Conservation (phyloP, 2,329 filamentous ascomycete species). For the Venturia carpophila region DNA sequence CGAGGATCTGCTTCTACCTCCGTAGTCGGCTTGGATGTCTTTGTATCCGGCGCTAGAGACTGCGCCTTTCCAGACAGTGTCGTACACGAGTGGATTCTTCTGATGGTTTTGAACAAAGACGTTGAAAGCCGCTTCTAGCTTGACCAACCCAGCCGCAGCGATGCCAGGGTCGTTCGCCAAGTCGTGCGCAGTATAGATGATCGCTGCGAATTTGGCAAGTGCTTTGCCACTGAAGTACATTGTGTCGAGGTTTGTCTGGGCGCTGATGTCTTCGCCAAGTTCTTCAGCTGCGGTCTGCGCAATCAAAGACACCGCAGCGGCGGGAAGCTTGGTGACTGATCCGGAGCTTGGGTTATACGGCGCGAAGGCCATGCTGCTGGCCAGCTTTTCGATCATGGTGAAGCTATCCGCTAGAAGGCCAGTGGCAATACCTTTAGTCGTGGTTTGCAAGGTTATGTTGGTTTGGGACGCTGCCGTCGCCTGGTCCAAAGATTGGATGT, state of each 20-base stretch:
- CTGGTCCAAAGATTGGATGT: constrained; percentile 64
- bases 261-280: constrained; percentile 65
- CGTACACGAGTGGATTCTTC: constrained; percentile 45
- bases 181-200: constrained; percentile 43
- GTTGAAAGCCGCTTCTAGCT: constrained; percentile 40
- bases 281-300: constrained; percentile 60
- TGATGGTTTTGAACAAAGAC: constrained; percentile 40
- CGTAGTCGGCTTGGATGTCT: constrained; percentile 70
- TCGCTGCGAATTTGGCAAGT: constrained; percentile 34
- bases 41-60: constrained; percentile 67
- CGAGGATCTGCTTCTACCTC: constrained; percentile 54
- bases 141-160: constrained; percentile 42
- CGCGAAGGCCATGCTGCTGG: constrained; percentile 64
- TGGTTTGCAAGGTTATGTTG: constrained; percentile 60
- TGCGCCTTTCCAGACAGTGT: constrained; percentile 65
- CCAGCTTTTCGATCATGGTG: constrained; percentile 74
- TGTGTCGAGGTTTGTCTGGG: constrained; percentile 67
- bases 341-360: constrained; percentile 58
- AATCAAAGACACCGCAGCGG: constrained; percentile 47
- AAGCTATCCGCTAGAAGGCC: constrained; percentile 65
- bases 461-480: constrained; percentile 43
- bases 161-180: constrained; percentile 45
- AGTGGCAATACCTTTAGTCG: constrained; percentile 75
- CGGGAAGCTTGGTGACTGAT: constrained; percentile 33
- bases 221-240: constrained; percentile 84